These are phyloP conservation scores for Geotrichum restrictum DNA, from an alignment of 1,139 yeast species.

Conservation along the genomic window DNA sequence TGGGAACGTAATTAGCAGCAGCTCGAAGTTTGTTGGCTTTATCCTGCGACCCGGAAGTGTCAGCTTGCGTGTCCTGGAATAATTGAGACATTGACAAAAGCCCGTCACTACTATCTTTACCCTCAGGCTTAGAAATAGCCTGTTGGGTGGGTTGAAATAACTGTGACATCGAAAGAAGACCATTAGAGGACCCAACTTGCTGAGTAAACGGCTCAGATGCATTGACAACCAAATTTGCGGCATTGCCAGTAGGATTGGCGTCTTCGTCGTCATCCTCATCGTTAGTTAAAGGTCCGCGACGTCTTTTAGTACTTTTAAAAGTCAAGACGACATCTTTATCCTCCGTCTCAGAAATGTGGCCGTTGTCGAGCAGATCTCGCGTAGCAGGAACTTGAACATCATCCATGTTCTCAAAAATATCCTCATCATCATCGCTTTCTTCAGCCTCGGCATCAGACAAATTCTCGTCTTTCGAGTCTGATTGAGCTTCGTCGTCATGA, in stretches of 20 bases:
- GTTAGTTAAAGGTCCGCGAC: constrained; percentile 6
- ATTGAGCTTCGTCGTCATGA: constrained; percentile 30
- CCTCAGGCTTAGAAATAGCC: background rate
- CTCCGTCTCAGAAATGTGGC: too few species aligned
- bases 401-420: constrained; percentile 9
- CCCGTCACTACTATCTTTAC: background rate
- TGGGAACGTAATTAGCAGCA: constrained; percentile 8
- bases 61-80: constrained; percentile 1
- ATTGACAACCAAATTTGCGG: background rate
- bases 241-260: background rate
- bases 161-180: constrained; percentile 10
- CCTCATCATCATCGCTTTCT: constrained; percentile 21
- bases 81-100: constrained; percentile 10
- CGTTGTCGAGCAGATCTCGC: background rate
- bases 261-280: constrained; percentile 22
- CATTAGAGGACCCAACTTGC: background rate
- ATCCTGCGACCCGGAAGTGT: background rate
- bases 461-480: constrained; percentile 32
- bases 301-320: background rate
- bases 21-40: constrained; percentile 2
- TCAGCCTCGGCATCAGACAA: constrained; percentile 21
- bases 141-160: constrained; percentile 3
- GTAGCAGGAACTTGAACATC: constrained; percentile 5
- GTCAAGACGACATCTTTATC: background rate
- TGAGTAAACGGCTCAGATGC: background rate